Evolutionary conservation across 257 asterid genomes (phyloP).

Genomic region (Solanum dulcamara): DNA sequence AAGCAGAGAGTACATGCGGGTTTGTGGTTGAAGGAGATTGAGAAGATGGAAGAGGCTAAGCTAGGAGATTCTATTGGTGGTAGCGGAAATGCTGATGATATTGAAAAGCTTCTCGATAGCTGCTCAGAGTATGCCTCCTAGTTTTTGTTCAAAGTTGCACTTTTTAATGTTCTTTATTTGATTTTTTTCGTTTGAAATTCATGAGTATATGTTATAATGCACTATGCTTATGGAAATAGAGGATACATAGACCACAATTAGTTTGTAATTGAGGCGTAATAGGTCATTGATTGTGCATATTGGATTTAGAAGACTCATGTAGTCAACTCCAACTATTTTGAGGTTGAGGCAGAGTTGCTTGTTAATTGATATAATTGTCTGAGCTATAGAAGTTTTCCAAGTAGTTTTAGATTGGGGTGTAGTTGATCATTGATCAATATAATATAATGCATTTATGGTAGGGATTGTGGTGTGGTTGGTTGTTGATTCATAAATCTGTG

Average conservation of each 20-base stretch:
- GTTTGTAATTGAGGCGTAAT: neutral
- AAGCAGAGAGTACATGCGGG: conserved; percentile 85
- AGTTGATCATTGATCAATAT: neutral
- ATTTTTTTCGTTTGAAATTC: neutral
- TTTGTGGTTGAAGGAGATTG: conserved; percentile 92
- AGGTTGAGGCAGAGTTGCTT: neutral
- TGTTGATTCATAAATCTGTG: neutral
- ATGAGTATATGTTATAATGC: neutral
- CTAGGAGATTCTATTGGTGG: conserved; percentile 49
- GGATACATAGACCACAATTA: neutral
- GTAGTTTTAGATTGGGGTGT: neutral
- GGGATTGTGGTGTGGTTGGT: neutral
- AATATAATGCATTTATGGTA: neutral
- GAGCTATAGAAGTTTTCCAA: neutral
- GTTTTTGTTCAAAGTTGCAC: neutral
- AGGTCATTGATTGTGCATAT: neutral
- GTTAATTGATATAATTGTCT: neutral
- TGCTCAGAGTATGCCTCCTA: conserved; percentile 59
- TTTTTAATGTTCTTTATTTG: neutral
- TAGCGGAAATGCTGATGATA: conserved; percentile 34
- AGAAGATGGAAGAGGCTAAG: conserved; percentile 79
- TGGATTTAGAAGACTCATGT: neutral
- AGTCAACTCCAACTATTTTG: neutral
- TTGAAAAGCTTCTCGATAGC: conserved; percentile 69
- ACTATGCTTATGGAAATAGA: neutral